phyloP scores from a whole-genome alignment of 768 basidiomycete species.

The Strobilomyces echinocephalus region DNA sequence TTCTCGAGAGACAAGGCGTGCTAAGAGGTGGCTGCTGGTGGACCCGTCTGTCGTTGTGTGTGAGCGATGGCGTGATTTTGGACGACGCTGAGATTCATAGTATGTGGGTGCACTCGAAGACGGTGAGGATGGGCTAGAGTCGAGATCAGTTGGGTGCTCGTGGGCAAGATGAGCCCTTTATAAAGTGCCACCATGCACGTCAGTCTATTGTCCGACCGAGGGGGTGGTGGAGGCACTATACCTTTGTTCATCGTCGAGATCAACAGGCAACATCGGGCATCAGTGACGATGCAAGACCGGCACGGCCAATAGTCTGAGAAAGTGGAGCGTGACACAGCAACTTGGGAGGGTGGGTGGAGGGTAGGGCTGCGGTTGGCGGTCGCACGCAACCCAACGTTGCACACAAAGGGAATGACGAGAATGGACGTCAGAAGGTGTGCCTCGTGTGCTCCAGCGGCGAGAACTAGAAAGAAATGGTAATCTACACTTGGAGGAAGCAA shows the following conservation, averaged over 20 bases:
- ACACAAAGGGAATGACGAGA: slow-evolving; percentile 4
- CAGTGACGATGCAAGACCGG: slow-evolving; percentile 6
- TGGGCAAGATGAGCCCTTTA: slow-evolving; percentile 24
- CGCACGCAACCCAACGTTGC: slow-evolving; percentile 7
- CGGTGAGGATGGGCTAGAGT: slow-evolving; percentile 27
- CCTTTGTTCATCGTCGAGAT: slow-evolving; percentile 30
- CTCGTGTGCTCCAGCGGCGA: slow-evolving; percentile 28
- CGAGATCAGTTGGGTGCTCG: slow-evolving; percentile 28
- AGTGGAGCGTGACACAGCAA: slow-evolving; percentile 1
- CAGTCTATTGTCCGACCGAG: background rate
- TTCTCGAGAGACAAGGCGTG: slow-evolving; percentile 26
- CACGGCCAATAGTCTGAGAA: background rate
- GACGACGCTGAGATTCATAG: slow-evolving; percentile 15
- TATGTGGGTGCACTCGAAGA: slow-evolving; percentile 19
- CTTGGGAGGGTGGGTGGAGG: slow-evolving; percentile 1
- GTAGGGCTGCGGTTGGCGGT: background rate
- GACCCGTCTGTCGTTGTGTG: slow-evolving; percentile 26
- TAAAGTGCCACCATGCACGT: background rate
- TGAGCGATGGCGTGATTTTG: slow-evolving; percentile 29
- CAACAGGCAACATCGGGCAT: slow-evolving; percentile 26
- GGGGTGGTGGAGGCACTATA: slow-evolving; percentile 4
- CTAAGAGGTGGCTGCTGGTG: slow-evolving; percentile 28
- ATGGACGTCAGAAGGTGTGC: slow-evolving; percentile 9
- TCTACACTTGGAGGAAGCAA: slow-evolving; percentile 8
- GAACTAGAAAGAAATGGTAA: slow-evolving; percentile 17